A percentile compares a stretch with the other conserved stretches of the same genome.
phyloP scores from a whole-genome alignment of 2,329 filamentous ascomycete genomes.

The Botrytis sinoallii region DNA sequence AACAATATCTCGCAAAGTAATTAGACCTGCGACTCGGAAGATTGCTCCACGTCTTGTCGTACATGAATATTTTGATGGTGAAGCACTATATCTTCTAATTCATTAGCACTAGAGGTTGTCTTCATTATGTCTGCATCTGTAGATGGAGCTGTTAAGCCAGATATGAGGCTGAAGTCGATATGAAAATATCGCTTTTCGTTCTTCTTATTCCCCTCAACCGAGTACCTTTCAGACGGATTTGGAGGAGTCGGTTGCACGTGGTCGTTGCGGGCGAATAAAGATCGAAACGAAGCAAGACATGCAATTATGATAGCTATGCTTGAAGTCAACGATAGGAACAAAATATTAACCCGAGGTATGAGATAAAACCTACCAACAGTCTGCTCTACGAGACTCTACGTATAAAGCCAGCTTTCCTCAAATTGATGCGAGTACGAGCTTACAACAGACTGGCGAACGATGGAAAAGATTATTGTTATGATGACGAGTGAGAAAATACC shows the following conservation, averaged over 20 bases:
- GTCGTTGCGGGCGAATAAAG: background rate
- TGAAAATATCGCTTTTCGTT: background rate
- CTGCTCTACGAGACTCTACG: background rate
- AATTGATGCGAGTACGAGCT: background rate
- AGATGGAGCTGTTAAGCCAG: background rate
- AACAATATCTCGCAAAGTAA: too few relatives aligned
- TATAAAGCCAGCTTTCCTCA: slow-evolving; percentile 1
- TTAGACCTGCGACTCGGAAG: background rate
- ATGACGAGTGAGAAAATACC: slow-evolving; percentile 7
- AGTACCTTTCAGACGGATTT: background rate
- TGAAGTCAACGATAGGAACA: background rate
- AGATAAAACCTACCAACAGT: background rate
- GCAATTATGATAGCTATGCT: background rate
- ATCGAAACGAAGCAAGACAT: background rate
- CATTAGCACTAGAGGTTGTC: background rate
- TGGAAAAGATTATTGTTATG: background rate
- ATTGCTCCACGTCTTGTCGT: background rate
- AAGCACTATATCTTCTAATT: background rate
- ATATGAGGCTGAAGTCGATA: background rate
- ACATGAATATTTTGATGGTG: background rate
- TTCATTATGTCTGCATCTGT: background rate
- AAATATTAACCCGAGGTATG: background rate
- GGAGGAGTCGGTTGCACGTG: background rate
- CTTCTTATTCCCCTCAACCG: background rate
- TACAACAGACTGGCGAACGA: background rate